Percentiles rank a stretch among this genome's conserved stretches.
Evolutionary conservation across 148 eudicot species (phyloP).

Genomic region (Rhododendron henanense): DNA sequence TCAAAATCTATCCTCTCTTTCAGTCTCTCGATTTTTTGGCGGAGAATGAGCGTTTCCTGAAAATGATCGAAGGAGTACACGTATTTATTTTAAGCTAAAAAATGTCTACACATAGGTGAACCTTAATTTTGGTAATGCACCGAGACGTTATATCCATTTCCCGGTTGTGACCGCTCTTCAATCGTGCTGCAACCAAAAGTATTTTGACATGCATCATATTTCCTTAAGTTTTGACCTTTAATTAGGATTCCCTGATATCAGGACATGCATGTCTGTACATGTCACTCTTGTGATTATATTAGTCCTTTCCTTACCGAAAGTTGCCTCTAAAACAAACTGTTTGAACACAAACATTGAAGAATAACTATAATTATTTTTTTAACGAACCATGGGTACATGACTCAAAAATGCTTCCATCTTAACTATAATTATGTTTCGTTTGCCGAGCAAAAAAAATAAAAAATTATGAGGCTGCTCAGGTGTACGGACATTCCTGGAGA

Average conservation of each 20-base stretch:
- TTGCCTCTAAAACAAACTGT: constrained; percentile 8
- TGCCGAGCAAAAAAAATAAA: no score
- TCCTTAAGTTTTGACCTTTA: not conserved
- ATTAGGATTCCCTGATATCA: not conserved
- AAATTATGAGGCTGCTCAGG: not conserved
- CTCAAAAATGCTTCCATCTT: not conserved
- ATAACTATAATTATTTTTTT: constrained; percentile 5
- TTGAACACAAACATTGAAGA: not conserved
- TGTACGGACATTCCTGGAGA: constrained; percentile 8
- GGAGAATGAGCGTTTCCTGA: not conserved
- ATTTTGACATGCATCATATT: not conserved
- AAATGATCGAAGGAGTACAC: not conserved
- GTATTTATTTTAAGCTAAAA: not conserved
- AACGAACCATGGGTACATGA: not conserved
- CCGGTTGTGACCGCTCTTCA: not conserved
- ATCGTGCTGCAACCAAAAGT: not conserved
- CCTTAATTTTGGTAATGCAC: not conserved
- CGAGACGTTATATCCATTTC: not conserved
- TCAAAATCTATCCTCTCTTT: not conserved
- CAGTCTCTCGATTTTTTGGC: not conserved
- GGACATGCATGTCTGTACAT: not conserved
- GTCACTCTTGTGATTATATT: not conserved
- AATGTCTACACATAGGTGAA: not conserved
- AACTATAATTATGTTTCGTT: not conserved
- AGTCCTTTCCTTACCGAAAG: constrained; percentile 12